phyloP scores from a whole-genome alignment of 192 early-diverging fungal genomes.

The Kappamyces sp. region DNA sequence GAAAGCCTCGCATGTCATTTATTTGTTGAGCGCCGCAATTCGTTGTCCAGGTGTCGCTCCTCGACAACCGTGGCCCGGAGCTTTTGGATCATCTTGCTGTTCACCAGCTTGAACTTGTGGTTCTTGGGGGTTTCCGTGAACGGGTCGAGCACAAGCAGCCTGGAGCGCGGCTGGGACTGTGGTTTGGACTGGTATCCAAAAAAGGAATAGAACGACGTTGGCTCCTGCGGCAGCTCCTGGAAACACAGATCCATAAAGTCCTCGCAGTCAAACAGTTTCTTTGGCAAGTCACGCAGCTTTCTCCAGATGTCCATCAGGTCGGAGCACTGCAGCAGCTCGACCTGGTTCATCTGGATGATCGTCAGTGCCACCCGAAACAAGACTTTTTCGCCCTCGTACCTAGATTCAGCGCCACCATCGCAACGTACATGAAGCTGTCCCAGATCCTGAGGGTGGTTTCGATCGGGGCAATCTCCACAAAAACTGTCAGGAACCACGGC shows the following conservation, averaged over 20 bases:
- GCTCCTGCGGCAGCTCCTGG: not conserved
- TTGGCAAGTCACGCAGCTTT: slow-evolving; percentile 13
- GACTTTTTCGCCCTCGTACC: slow-evolving; percentile 62
- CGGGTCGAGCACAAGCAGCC: not conserved
- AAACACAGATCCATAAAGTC: slow-evolving; percentile 14
- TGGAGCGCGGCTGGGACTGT: no score
- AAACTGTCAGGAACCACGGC: slow-evolving; percentile 78
- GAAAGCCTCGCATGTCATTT: no score
- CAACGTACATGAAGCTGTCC: slow-evolving; percentile 61
- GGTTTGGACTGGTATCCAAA: not conserved
- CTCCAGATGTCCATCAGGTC: slow-evolving; percentile 38
- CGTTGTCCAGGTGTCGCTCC: not conserved
- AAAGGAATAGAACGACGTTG: not conserved
- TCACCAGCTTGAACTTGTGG: slow-evolving; percentile 10
- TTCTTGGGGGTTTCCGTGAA: not conserved
- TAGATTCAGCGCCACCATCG: no score
- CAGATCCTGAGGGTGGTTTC: slow-evolving; percentile 74
- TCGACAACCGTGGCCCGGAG: slow-evolving; percentile 1
- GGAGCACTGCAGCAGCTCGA: slow-evolving; percentile 38
- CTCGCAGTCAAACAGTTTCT: slow-evolving; percentile 10
- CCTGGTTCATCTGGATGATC: slow-evolving; percentile 63
- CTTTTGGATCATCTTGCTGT: slow-evolving; percentile 11
- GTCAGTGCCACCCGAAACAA: slow-evolving; percentile 70
- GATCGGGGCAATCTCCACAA: slow-evolving; percentile 69
- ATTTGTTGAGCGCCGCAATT: no score